A percentile compares a stretch with the other conserved stretches of the same genome.
These are phyloP conservation scores for Neurospora cerealis DNA, from an alignment of 495 filamentous ascomycete genomes.

Conservation along the genomic window DNA sequence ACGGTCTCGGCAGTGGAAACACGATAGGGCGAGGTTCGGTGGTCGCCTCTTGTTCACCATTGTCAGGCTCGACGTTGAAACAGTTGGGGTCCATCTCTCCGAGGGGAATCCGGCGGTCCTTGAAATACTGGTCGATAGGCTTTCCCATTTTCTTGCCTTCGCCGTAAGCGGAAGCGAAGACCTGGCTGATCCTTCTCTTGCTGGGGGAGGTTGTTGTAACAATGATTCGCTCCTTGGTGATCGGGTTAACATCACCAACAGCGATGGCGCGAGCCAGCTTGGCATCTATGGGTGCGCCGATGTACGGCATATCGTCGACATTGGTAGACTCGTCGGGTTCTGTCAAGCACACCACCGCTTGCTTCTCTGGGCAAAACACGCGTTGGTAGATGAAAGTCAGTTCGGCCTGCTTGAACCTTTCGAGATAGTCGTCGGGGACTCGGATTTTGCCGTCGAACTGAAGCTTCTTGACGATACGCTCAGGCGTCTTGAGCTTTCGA, in stretches of 20 bases:
- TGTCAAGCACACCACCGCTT: slow-evolving; percentile 63
- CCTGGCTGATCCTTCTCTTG: slow-evolving; percentile 33
- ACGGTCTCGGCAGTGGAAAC: slow-evolving; percentile 39
- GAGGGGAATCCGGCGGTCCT: slow-evolving; percentile 59
- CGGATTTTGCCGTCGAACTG: slow-evolving; percentile 78
- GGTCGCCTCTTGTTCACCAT: slow-evolving; percentile 5
- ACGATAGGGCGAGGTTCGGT: slow-evolving; percentile 28
- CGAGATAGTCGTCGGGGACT: slow-evolving; percentile 68
- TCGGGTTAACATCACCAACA: slow-evolving; percentile 77
- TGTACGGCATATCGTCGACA: slow-evolving; percentile 60
- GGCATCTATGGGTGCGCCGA: slow-evolving; percentile 61
- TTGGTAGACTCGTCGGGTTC: slow-evolving; percentile 49
- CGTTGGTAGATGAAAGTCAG: slow-evolving; percentile 88
- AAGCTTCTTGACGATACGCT: slow-evolving; percentile 68
- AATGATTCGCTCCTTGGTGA: slow-evolving; percentile 65
- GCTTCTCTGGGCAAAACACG: slow-evolving; percentile 72
- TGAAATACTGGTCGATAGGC: slow-evolving; percentile 72
- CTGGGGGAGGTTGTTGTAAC: slow-evolving; percentile 22
- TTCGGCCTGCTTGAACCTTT: slow-evolving; percentile 73
- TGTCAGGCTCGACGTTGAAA: slow-evolving; percentile 38
- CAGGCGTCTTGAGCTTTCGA: slow-evolving; percentile 78
- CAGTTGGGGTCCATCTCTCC: slow-evolving; percentile 82
- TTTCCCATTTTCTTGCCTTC: slow-evolving; percentile 41
- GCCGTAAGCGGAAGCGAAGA: slow-evolving; percentile 18
- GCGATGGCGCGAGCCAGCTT: slow-evolving; percentile 67